phyloP scores from a whole-genome alignment of 73 alveolate species.

The Paramecium biaurelia region DNA sequence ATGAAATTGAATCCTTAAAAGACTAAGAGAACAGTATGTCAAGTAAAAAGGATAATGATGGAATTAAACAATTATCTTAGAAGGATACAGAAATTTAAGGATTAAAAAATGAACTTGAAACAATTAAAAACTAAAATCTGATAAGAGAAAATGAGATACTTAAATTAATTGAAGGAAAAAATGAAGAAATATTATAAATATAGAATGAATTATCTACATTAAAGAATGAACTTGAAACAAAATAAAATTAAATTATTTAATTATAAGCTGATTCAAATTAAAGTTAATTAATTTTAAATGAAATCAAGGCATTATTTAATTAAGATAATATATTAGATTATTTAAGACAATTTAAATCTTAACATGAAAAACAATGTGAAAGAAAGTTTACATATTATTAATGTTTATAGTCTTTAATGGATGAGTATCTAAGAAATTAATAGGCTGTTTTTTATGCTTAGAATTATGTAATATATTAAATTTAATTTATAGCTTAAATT shows the following conservation, averaged over 20 bases:
- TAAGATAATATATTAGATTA: background rate
- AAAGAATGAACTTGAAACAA: background rate
- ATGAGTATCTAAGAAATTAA: conserved; percentile 14
- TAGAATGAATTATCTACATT: background rate
- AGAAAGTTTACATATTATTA: background rate
- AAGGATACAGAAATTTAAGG: background rate
- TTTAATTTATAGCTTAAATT: background rate
- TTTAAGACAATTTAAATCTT: background rate
- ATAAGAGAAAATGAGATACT: background rate
- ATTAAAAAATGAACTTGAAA: background rate
- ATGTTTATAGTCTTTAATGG: conserved; percentile 11
- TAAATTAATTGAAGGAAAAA: background rate
- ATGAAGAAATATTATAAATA: background rate
- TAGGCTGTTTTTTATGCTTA: background rate
- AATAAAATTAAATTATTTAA: no score
- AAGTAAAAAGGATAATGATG: background rate
- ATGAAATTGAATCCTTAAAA: background rate
- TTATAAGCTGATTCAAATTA: background rate
- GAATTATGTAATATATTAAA: background rate
- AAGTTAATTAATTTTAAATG: background rate
- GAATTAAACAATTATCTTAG: background rate
- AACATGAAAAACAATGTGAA: background rate
- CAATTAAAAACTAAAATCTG: background rate
- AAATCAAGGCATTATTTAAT: background rate
- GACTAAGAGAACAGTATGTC: background rate